Evolutionary conservation across 192 early-diverging fungal genomes (phyloP), one percentile per base, ranked within the genome.

Genomic region (Backusella psychrophila): DNA sequence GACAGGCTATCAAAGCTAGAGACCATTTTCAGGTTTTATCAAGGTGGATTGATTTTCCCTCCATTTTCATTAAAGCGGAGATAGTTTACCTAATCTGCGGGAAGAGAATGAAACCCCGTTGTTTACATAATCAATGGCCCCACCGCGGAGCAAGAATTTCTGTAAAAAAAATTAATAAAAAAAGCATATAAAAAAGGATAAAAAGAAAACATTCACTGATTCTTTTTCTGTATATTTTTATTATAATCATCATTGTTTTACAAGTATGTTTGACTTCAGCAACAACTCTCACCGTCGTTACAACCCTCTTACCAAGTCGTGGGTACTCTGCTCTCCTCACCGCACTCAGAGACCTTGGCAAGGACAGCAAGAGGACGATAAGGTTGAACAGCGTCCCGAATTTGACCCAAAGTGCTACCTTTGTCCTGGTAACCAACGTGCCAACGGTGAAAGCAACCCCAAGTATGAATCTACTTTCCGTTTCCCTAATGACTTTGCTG

Each of bases 301-400:
- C 85, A 99, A 99, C 77, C 97, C 97, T 34, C 83, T 99, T 75
- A 94, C 93, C 8, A 86, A 92, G 75, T 88, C 92, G 0, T 99
- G 97, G 97, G 95, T 98, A 53, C 87, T 99, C 15, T 96, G 95
- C 82, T 97, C 95, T 26, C 97, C 97, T 6, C 97, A 99, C 80
- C 92, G 97, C 17, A 93, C 95, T 26, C 92, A 94, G 73, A 87
- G 97, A 39, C 97, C 97, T 1, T 99, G 97, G 97, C 90, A 93
- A 49, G 94, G 95, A 74, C 84, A 87, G 70, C 81, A 86, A 26
- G 96, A 95, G 76, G 77, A 82, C 6, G 41, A 83, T 3, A 59
- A 80, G 6, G 72, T 42, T n/a, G 77, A 83, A 7, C 35, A 78
- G 23, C 81, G 80, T 6, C 92, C 92, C 15, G 65, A 73, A 1